Percentiles rank a stretch among this genome's conserved stretches.
phyloP scores from a whole-genome alignment of 352 stramenopile genomes.

The Phytopythium montanum region DNA sequence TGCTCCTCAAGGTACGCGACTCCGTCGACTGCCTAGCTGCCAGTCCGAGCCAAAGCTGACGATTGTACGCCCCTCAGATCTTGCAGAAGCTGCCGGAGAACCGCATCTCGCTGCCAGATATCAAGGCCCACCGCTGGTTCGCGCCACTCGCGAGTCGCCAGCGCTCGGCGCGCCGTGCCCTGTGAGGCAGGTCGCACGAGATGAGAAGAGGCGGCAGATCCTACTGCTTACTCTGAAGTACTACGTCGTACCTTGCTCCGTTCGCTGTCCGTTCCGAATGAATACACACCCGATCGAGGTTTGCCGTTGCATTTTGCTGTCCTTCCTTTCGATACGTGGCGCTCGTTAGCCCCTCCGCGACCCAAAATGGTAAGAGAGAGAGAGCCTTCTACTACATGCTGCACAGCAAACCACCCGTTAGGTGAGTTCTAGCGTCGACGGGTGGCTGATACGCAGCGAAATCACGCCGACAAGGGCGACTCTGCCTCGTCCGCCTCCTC shows the following conservation, averaged over 20 bases:
- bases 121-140: slow-evolving; percentile 80
- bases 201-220: too few relatives aligned
- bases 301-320: not conserved
- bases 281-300: slow-evolving; percentile 1
- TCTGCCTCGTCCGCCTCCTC: not conserved
- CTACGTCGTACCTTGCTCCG: too few relatives aligned
- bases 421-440: too few relatives aligned
- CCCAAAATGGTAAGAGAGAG: too few relatives aligned
- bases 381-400: too few relatives aligned
- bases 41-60: not conserved
- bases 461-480: not conserved
- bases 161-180: slow-evolving; percentile 28
- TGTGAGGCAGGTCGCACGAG: slow-evolving; percentile 7
- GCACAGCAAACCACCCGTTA: too few relatives aligned
- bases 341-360: too few relatives aligned
- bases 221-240: not conserved
- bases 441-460: too few relatives aligned
- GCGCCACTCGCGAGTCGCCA: slow-evolving; percentile 49
- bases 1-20: slow-evolving; percentile 48
- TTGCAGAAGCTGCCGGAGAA: slow-evolving; percentile 63
- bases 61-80: slow-evolving; percentile 33
- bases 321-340: not conserved
- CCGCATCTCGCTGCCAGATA: slow-evolving; percentile 59
- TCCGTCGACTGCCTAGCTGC: not conserved
- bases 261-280: not conserved